Percentiles rank a stretch among this genome's conserved stretches.
Conservation (phyloP, 176 grass and related monocot species). For the Avena insularis region DNA sequence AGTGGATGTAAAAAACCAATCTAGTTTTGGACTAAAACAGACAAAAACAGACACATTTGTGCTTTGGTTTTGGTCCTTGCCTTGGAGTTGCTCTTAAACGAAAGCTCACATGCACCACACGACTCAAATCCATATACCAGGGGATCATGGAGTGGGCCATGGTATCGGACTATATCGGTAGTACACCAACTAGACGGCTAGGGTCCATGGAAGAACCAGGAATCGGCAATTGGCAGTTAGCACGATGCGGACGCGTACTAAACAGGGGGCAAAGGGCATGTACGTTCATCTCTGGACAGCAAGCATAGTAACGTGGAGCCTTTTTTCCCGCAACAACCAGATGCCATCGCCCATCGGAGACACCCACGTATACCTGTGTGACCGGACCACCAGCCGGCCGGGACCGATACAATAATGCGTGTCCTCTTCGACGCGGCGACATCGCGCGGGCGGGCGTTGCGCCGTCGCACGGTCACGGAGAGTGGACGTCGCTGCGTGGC, state of each 20-base stretch:
- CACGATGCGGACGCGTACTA: neutral
- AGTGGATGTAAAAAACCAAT: too few species aligned
- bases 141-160: too few species aligned
- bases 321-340: neutral
- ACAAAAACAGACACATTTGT: too few species aligned
- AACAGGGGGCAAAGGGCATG: neutral
- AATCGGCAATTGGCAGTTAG: too few species aligned
- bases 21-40: too few species aligned
- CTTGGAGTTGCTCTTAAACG: too few species aligned
- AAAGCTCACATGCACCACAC: too few species aligned
- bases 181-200: too few species aligned
- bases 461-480: neutral
- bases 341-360: neutral
- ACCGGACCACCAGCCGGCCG: neutral
- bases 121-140: too few species aligned
- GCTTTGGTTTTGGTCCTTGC: too few species aligned
- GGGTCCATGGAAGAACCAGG: too few species aligned
- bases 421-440: neutral
- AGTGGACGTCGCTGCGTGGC: neutral
- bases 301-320: neutral
- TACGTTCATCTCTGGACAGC: neutral
- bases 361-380: neutral
- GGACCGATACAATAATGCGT: neutral
- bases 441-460: neutral
- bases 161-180: too few species aligned